These are phyloP conservation scores for Solanum bukasovii DNA, from an alignment of 257 asterid species.

Conservation along the genomic window DNA sequence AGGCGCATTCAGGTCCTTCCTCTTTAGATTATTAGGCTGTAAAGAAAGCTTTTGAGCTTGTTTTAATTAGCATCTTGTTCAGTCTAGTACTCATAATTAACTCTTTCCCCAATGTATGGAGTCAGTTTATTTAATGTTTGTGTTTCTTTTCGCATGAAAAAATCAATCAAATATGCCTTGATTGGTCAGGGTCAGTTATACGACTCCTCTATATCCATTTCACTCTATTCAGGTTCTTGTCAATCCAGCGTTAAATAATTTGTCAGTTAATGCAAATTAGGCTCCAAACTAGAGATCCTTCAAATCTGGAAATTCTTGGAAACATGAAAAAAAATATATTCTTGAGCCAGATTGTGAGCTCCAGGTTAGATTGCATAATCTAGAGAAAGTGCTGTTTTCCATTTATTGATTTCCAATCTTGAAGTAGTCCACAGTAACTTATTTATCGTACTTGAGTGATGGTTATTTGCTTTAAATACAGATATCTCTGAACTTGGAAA, in stretches of 20 bases:
- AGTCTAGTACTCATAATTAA: background rate
- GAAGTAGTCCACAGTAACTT: slow-evolving; percentile 3
- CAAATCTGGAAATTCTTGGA: background rate
- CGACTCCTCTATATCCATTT: background rate
- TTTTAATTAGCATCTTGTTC: background rate
- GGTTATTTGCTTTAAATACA: slow-evolving; percentile 21
- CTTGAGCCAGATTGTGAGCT: background rate
- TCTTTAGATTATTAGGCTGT: background rate
- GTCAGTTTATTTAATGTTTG: background rate
- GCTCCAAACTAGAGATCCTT: background rate
- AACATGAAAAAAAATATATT: background rate
- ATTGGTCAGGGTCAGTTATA: background rate
- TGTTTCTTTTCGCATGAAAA: background rate
- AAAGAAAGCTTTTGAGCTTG: background rate
- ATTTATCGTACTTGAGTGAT: slow-evolving; percentile 4
- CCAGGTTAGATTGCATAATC: background rate
- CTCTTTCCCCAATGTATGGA: background rate
- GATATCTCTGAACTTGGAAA: slow-evolving; percentile 44
- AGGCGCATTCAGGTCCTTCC: background rate
- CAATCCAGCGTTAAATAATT: background rate
- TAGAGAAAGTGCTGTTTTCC: background rate
- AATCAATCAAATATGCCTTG: background rate
- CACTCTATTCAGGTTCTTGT: background rate
- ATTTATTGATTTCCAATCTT: background rate
- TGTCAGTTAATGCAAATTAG: background rate